A percentile compares a stretch with the other conserved stretches of the same genome.
Conservation (phyloP, 2,329 filamentous ascomycete genomes). For the Colletotrichum musae region DNA sequence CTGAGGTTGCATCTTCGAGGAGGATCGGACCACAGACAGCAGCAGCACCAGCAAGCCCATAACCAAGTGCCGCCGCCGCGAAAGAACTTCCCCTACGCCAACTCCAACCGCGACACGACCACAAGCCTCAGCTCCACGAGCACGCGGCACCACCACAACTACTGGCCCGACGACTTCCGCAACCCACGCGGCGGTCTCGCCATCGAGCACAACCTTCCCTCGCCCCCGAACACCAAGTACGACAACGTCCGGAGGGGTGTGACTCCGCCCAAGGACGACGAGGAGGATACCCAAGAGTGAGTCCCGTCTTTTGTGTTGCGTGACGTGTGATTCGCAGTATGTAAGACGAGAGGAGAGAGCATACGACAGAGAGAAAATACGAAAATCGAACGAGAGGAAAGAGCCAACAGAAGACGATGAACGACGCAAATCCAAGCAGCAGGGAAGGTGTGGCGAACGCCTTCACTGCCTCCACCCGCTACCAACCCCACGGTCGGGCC, state of each 20-base stretch:
- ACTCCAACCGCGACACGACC: slow-evolving; percentile 19
- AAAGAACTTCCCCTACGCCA: slow-evolving; percentile 8
- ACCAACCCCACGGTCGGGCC: too few relatives aligned
- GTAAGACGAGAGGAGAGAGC: neutral
- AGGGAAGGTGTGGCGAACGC: neutral
- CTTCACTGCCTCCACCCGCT: neutral
- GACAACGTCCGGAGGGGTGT: slow-evolving; percentile 17
- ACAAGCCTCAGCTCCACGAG: slow-evolving; percentile 20
- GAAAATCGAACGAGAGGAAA: neutral
- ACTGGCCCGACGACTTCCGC: slow-evolving; percentile 35
- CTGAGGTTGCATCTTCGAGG: slow-evolving; percentile 21
- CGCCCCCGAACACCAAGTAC: slow-evolving; percentile 20
- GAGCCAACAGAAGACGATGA: neutral
- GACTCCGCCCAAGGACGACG: neutral
- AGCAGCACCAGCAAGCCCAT: neutral
- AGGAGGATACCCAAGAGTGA: slow-evolving; percentile 18
- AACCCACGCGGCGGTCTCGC: slow-evolving; percentile 27
- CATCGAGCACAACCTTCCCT: slow-evolving; percentile 10
- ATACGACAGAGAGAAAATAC: neutral
- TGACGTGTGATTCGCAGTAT: neutral
- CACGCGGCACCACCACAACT: slow-evolving; percentile 22
- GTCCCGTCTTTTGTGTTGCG: neutral
- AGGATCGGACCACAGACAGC: slow-evolving; percentile 3
- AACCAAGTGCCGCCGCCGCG: neutral
- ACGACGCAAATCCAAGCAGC: neutral